These are phyloP conservation scores for Fusarium avenaceum DNA, from an alignment of 2,329 filamentous ascomycete genomes.

Conservation along the genomic window DNA sequence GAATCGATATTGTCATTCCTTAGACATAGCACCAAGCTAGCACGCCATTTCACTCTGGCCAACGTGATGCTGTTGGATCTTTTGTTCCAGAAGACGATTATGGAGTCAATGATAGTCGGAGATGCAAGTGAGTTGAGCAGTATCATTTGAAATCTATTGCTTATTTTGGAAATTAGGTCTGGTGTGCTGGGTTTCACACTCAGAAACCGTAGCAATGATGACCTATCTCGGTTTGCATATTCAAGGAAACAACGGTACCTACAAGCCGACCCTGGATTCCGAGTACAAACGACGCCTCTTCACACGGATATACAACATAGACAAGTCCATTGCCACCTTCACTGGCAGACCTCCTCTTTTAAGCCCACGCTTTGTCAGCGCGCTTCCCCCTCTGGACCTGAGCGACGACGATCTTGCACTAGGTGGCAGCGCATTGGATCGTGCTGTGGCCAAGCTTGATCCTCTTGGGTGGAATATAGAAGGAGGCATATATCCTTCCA, in stretches of 20 bases:
- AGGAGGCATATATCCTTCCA: not conserved
- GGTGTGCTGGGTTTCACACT: slow-evolving; percentile 1
- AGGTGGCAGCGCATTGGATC: not conserved
- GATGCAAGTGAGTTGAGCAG: slow-evolving; percentile 5
- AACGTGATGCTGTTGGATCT: slow-evolving; percentile 19
- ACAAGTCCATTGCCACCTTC: slow-evolving; percentile 11
- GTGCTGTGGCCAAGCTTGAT: not conserved
- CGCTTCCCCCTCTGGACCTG: not conserved
- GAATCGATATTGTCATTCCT: not conserved
- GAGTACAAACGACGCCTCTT: slow-evolving; percentile 9
- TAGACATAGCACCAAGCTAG: not conserved
- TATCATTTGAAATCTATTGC: accelerated
- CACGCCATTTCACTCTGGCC: not conserved
- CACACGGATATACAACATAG: not conserved
- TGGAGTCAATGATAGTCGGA: slow-evolving; percentile 8
- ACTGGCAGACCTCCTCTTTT: slow-evolving; percentile 12
- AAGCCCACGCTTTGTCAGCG: not conserved
- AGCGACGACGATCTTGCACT: slow-evolving; percentile 12
- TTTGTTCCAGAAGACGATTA: slow-evolving; percentile 1
- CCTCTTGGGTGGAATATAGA: not conserved
- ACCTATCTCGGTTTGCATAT: slow-evolving; percentile 17
- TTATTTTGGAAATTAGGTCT: not conserved
- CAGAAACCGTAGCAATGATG: slow-evolving; percentile 11
- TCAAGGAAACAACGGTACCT: not conserved
- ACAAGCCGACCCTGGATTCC: not conserved